Percentiles rank a stretch among this genome's conserved stretches.
Conservation (phyloP, 2,329 filamentous ascomycete species). For the Cyphellophora attinorum region DNA sequence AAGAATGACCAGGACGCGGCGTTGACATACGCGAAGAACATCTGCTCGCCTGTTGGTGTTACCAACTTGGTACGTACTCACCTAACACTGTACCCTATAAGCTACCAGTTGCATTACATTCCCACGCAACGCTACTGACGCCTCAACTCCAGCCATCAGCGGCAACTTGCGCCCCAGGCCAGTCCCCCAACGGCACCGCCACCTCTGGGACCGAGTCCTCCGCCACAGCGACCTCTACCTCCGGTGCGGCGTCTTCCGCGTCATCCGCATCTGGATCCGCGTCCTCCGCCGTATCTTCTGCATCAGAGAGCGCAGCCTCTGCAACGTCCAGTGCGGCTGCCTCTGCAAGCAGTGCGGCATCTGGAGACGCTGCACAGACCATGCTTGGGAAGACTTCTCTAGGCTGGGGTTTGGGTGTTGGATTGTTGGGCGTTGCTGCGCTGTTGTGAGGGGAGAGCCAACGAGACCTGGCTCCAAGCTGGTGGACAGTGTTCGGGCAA, state of each 20-base stretch:
- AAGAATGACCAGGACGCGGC: constrained; percentile 31
- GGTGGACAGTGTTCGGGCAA: too few species aligned
- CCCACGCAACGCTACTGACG: constrained; percentile 15
- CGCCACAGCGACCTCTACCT: constrained; percentile 8
- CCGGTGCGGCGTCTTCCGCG: constrained; percentile 9
- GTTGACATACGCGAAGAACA: constrained; percentile 18
- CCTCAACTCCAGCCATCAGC: constrained; percentile 4
- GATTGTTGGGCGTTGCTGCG: constrained; percentile 12
- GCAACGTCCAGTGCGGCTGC: constrained; percentile 1
- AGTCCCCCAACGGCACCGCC: constrained; percentile 11
- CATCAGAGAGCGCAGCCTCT: constrained; percentile 4
- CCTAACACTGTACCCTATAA: not conserved
- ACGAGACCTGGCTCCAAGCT: too few species aligned
- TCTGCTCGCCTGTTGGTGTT: constrained; percentile 29
- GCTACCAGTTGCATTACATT: constrained; percentile 1
- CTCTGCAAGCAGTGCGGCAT: constrained; percentile 2
- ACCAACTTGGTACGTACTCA: constrained; percentile 20
- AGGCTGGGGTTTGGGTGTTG: constrained; percentile 9
- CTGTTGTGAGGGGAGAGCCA: constrained; percentile 6
- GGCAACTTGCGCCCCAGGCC: constrained; percentile 6
- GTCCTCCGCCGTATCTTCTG: constrained; percentile 6
- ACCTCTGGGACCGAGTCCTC: constrained; percentile 10
- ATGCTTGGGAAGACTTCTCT: constrained; percentile 1
- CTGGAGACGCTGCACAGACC: constrained; percentile 3
- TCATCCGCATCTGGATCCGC: constrained; percentile 8